These are phyloP conservation scores for Cyberlindnera meyerae DNA, from an alignment of 805 yeast genomes.

Conservation along the genomic window DNA sequence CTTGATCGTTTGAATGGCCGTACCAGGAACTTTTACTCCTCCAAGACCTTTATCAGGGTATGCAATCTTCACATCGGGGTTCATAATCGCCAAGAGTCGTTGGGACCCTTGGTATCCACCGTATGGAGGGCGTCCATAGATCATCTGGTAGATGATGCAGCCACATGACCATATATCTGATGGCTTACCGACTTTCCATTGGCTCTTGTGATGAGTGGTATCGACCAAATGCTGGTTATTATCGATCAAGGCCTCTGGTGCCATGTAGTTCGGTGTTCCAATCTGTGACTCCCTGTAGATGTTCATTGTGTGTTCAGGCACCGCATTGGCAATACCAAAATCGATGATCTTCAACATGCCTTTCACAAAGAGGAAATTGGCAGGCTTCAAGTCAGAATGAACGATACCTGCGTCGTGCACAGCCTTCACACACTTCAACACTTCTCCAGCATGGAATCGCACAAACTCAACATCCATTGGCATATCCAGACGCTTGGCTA, in stretches of 20 bases:
- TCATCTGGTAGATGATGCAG: slow-evolving; percentile 91
- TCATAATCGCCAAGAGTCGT: slow-evolving; percentile 77
- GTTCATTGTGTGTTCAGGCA: slow-evolving; percentile 88
- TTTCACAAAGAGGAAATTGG: slow-evolving; percentile 71
- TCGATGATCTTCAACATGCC: slow-evolving; percentile 87
- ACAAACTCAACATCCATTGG: slow-evolving; percentile 71
- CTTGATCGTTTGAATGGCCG: slow-evolving; percentile 66
- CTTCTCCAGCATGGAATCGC: slow-evolving; percentile 70
- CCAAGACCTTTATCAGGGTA: slow-evolving; percentile 64
- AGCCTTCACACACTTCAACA: slow-evolving; percentile 75
- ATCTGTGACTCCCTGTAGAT: slow-evolving; percentile 85
- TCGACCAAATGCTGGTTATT: slow-evolving; percentile 30
- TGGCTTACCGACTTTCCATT: slow-evolving; percentile 84
- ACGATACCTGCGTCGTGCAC: slow-evolving; percentile 88
- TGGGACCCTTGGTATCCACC: slow-evolving; percentile 73
- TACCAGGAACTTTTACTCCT: slow-evolving; percentile 57
- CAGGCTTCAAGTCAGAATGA: slow-evolving; percentile 73
- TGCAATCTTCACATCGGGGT: slow-evolving; percentile 67
- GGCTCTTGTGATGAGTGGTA: slow-evolving; percentile 25
- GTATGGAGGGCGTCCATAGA: slow-evolving; percentile 90
- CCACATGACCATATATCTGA: slow-evolving; percentile 99
- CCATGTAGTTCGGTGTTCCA: slow-evolving; percentile 97
- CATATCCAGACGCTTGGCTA: slow-evolving; percentile 47
- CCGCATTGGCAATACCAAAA: slow-evolving; percentile 93
- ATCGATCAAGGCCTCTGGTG: slow-evolving; percentile 88